Conservation (phyloP, 805 yeast genomes). For the Teunomyces barrocoloradensis region DNA sequence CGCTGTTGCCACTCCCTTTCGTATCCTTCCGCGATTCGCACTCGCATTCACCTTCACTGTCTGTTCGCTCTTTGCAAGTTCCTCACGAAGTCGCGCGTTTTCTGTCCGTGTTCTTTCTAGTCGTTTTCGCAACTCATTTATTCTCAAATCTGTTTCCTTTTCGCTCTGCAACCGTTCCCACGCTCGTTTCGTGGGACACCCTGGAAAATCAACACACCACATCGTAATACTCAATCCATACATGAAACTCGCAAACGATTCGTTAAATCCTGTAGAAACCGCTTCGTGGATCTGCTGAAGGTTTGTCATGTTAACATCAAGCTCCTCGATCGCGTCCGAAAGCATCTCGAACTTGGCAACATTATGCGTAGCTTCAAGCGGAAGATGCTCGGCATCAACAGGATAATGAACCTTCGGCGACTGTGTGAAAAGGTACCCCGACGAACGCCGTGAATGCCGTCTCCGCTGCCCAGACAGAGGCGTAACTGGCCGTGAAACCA, state of each 20-base stretch:
- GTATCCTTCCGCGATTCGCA: too few species aligned
- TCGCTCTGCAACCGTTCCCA: constrained; percentile 28
- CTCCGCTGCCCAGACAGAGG: constrained; percentile 17
- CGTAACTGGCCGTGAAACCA: constrained; percentile 21
- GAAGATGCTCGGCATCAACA: constrained; percentile 36
- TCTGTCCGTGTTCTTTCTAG: constrained; percentile 18
- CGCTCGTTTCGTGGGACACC: constrained; percentile 33
- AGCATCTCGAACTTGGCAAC: constrained; percentile 43
- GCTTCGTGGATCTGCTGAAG: constrained; percentile 61
- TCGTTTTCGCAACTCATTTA: constrained; percentile 19
- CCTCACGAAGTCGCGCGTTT: constrained; percentile 19
- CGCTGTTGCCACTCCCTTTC: too few species aligned
- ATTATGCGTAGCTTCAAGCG: constrained; percentile 40
- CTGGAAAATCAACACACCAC: constrained; percentile 77
- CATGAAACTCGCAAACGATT: constrained; percentile 70
- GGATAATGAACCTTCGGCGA: constrained; percentile 48
- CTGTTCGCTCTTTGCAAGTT: neutral
- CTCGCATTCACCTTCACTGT: neutral
- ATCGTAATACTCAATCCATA: constrained; percentile 83
- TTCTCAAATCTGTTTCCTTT: constrained; percentile 20
- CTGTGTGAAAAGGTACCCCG: constrained; percentile 20
- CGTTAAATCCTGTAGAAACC: constrained; percentile 62
- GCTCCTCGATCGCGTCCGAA: constrained; percentile 49
- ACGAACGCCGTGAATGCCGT: constrained; percentile 17
- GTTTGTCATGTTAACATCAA: constrained; percentile 58